Base-by-base conservation (phyloP, 768 basidiomycete species). In the Lactarius evosmus region DNA sequence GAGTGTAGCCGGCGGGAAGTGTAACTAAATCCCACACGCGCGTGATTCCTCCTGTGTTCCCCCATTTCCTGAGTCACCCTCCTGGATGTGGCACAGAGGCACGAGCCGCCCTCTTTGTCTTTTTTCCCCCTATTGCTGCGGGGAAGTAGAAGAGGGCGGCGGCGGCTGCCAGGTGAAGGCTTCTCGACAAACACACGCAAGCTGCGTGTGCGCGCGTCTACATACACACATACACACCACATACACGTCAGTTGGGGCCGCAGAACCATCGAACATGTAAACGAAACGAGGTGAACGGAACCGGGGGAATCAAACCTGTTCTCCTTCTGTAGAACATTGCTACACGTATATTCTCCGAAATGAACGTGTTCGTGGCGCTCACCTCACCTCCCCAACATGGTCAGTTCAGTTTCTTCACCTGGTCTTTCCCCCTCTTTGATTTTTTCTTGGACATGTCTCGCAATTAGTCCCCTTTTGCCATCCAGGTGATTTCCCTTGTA, bases 21-120 rank as follows among this genome's bases (percentile, higher is more conserved):
- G 33, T 57, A 54, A 17, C 41, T 52, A 49, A 58, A 58, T 46
- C 40, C 40, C 12, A 40, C 25, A 36, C 19, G 40, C 30, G 40
- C 41, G 51, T 46, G 51, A 36, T 63, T 40, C 22, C 12, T 25
- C 12, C 12, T 46, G 44, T 46, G 22, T 52, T 16, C 7, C 49
- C 25, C 51, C 25, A 12, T 29, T 56, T 34, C 29, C 41, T 25
- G 22, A 27, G 22, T 53, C 36, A 41, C 4, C 51, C n/a, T 19
- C 59, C 7, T 25, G 27, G 25, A 29, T 25, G 22, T 25, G 11
- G 11, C 22, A 25, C 12, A 25, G 11, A 14, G 25, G 6, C 11
- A 8, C n/a, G 19, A 19, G 11, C 11, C 34, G 36, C 4, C 50
- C 9, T 56, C 29, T 36, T 22, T 29, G 25, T 41, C 41, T 44